Conservation (phyloP, 345 rosid genomes). For the Combretum micranthum region DNA sequence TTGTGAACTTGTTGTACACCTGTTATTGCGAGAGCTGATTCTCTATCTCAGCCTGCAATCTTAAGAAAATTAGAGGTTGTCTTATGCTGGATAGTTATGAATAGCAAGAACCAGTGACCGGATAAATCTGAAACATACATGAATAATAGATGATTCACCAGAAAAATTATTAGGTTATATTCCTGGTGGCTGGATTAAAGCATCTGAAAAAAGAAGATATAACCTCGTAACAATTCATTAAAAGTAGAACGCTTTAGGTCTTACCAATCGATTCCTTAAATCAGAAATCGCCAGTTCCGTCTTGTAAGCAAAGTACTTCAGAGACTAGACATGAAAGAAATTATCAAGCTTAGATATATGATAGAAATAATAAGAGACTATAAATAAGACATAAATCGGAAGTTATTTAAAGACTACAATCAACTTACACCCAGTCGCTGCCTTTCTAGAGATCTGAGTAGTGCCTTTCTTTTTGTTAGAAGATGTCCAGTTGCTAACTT, state of each 20-base stretch:
- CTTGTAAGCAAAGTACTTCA: constrained; percentile 62
- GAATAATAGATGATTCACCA: too few relatives aligned
- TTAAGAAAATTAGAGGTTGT: not conserved
- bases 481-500: constrained; percentile 49
- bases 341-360: constrained; percentile 1
- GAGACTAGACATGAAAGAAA: constrained; percentile 37
- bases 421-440: constrained; percentile 73
- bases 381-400: not conserved
- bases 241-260: not conserved
- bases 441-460: constrained; percentile 58
- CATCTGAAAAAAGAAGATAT: not conserved
- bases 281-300: constrained; percentile 39
- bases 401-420: not conserved
- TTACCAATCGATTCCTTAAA: constrained; percentile 47
- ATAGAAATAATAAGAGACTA: constrained; percentile 5
- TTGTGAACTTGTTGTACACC: not conserved
- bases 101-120: too few relatives aligned
- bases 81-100: too few relatives aligned
- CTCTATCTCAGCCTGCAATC: constrained; percentile 7
- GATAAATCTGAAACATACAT: too few relatives aligned
- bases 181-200: not conserved
- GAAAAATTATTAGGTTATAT: not conserved
- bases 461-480: constrained; percentile 62
- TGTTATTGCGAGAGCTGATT: not conserved
- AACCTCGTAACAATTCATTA: too few relatives aligned